phyloP scores from a whole-genome alignment of 2,329 filamentous ascomycete species.

The Aspergillus uvarum region DNA sequence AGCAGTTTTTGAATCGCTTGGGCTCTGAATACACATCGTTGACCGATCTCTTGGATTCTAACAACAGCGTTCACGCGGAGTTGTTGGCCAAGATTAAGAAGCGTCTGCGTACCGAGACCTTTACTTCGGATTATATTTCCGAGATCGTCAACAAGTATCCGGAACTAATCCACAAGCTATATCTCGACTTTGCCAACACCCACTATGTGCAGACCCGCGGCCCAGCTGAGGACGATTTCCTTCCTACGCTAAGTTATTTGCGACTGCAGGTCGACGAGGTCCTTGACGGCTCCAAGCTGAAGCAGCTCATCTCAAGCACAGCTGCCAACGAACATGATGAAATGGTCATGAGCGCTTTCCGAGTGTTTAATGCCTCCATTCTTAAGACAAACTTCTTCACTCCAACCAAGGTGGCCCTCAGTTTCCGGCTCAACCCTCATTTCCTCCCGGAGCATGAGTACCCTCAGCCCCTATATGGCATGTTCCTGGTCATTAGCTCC shows the following conservation, averaged over 20 bases:
- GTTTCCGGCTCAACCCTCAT: constrained; percentile 77
- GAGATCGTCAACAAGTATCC: constrained; percentile 95
- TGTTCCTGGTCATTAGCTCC: constrained; percentile 97
- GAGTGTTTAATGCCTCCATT: constrained; percentile 88
- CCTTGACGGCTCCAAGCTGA: constrained; percentile 71
- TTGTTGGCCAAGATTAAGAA: constrained; percentile 93
- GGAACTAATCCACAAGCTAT: constrained; percentile 79
- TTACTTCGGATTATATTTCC: constrained; percentile 95
- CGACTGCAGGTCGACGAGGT: constrained; percentile 69
- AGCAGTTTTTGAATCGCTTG: constrained; percentile 95
- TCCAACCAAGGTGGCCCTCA: constrained; percentile 95
- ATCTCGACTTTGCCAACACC: constrained; percentile 85
- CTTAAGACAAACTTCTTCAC: constrained; percentile 98
- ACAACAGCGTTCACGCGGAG: constrained; percentile 81
- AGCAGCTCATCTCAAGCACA: constrained; percentile 75
- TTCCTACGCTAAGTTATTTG: constrained; percentile 68
- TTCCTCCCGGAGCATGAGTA: constrained; percentile 94
- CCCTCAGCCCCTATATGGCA: constrained; percentile 88
- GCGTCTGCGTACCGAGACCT: constrained; percentile 90
- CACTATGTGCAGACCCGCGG: constrained; percentile 72
- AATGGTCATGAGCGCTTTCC: constrained; percentile 97
- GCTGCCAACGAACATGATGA: constrained; percentile 91
- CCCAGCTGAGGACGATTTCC: constrained; percentile 62
- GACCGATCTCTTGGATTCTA: constrained; percentile 72
- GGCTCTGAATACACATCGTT: constrained; percentile 89